Evolutionary conservation across 306 rosid genomes (phyloP), one percentile per base, ranked within the genome.

Genomic region (Cicer yamashitae): DNA sequence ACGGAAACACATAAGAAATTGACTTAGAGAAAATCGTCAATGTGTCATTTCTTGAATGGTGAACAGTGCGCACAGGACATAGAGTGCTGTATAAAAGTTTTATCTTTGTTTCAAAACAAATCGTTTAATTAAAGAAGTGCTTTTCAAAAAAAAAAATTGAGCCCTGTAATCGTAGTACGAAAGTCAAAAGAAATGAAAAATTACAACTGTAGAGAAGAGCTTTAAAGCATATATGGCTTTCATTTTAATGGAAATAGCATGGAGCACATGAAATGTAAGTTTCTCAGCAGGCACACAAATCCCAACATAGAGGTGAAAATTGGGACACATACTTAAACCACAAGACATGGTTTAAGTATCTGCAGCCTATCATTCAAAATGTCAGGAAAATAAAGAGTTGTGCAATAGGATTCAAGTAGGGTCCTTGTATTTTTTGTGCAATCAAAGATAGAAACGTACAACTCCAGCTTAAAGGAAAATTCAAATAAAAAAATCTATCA

Each of bases 341-440:
- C 13, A 38, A n/a, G 47, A 62, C 4, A 0, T 2, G 15, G 47
- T 62, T 61, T 39, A 39, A 39, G 68, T 62, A 39, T 62, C 4
- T 13, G 7, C 12, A n/a, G 67, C 18, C 11, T 61, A n/a, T 8
- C 67, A 13, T 61, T 61, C 46, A 37, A 13, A 60, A 62, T 39
- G 48, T 7, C 12, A 12, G 18, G 47, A 47, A 62, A 62, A 39
- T n/a, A 38, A 62, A 14, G 22, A 47, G 13, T 2, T n/a, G 47
- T n/a, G 68, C 13, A 12, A 62, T 39, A 62, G 40, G 48, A 62
- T 62, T 62, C 68, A 62, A 39, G 68, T 14, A 41, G 51, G 8
- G 5, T 5, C 41, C 22, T 40, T 64, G 30, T 41, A 64, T 15
- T 18, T 40, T 39, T 63, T 39, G 70, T 8, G 14, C 37, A 8